Percentiles rank a stretch among this genome's conserved stretches.
phyloP scores from a whole-genome alignment of 371 early-diverging fungal species.

The Mucor indicus region DNA sequence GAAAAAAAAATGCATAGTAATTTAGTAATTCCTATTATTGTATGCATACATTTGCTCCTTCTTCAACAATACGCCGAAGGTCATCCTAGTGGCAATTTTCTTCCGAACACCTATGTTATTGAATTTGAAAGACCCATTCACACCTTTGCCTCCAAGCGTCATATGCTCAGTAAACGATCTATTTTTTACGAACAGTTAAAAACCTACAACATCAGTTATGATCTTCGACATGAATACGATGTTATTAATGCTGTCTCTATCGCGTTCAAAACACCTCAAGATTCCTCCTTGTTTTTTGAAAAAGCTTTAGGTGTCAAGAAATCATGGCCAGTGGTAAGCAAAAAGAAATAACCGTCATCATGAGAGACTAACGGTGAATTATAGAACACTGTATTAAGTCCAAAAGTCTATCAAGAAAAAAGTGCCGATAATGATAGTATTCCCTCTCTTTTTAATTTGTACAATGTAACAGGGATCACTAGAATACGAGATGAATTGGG shows the following conservation, averaged over 20 bases:
- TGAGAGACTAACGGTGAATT: not conserved
- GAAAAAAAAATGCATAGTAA: too few species aligned
- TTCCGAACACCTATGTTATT: conserved; percentile 31
- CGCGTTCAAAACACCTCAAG: conserved; percentile 20
- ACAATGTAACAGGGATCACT: conserved; percentile 34
- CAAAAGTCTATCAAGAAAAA: conserved; percentile 6
- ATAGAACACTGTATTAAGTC: conserved; percentile 16
- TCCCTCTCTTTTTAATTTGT: conserved; percentile 23
- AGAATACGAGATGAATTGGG: conserved; percentile 28
- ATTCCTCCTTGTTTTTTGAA: conserved; percentile 26
- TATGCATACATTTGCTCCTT: too few species aligned
- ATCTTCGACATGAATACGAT: conserved; percentile 34
- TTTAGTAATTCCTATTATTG: too few species aligned
- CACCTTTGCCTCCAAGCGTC: conserved; percentile 1
- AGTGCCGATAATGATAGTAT: not conserved
- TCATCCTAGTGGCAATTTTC: too few species aligned
- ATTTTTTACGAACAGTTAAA: conserved; percentile 24
- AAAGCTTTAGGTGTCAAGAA: conserved; percentile 23
- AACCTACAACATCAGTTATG: conserved; percentile 23
- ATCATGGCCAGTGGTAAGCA: conserved; percentile 44
- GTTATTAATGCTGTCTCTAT: conserved; percentile 41
- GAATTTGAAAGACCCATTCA: conserved; percentile 18
- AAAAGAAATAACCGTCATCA: not conserved
- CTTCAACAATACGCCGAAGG: too few species aligned
- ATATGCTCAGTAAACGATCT: conserved; percentile 9